These are phyloP conservation scores for Marasmius oreades DNA, from an alignment of 1,284 basidiomycete species.

Conservation along the genomic window DNA sequence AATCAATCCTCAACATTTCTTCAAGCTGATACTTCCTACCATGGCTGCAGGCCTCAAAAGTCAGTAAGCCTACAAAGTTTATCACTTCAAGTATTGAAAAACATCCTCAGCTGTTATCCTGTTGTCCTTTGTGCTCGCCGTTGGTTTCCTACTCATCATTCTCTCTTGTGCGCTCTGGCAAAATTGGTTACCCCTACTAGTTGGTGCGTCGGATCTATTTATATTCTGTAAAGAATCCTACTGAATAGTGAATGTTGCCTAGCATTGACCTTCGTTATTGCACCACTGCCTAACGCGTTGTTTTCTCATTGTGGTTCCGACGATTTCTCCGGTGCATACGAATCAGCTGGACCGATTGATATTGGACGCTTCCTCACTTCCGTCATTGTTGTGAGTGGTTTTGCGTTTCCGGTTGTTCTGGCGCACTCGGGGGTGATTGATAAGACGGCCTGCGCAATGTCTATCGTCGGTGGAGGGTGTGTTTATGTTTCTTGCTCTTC, in stretches of 20 bases:
- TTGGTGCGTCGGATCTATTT: conserved; percentile 66
- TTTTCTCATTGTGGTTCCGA: conserved; percentile 82
- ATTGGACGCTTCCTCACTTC: conserved; percentile 93
- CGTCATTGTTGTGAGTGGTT: conserved; percentile 87
- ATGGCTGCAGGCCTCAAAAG: conserved; percentile 51
- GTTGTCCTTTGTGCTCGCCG: conserved; percentile 93
- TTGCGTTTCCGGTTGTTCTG: conserved; percentile 89
- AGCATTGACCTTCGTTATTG: conserved; percentile 95
- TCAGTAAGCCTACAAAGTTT: conserved; percentile 19
- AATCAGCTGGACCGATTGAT: conserved; percentile 63
- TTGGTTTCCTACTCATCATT: conserved; percentile 97
- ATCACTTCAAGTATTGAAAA: conserved; percentile 4
- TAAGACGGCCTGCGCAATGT: conserved; percentile 88
- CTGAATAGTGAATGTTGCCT: conserved; percentile 8
- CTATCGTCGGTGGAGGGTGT: conserved; percentile 87
- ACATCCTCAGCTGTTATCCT: conserved; percentile 76
- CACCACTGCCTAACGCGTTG: conserved; percentile 92
- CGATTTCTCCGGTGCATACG: conserved; percentile 74
- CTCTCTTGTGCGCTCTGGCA: conserved; percentile 94
- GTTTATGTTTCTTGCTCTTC: conserved; percentile 25
- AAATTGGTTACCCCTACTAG: conserved; percentile 97
- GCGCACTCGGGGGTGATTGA: conserved; percentile 90
- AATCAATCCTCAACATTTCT: conserved; percentile 11
- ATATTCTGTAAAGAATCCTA: not conserved
- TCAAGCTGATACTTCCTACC: conserved; percentile 8